Evolutionary conservation across 305 asterid species (phyloP).

Genomic region (Fraxinus sp.): DNA sequence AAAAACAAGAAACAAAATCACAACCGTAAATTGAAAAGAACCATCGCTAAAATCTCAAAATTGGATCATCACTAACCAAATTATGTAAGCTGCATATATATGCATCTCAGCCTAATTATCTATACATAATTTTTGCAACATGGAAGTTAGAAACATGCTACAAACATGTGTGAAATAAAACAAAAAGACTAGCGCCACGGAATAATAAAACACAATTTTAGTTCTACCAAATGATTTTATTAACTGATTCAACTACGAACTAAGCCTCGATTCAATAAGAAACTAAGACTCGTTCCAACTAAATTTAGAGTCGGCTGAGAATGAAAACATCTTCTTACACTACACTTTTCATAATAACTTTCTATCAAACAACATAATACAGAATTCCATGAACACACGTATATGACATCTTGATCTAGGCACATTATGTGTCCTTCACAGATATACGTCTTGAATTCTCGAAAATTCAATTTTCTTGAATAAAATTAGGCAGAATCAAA

Average conservation of each 20-base stretch:
- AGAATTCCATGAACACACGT: background rate
- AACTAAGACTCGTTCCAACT: background rate
- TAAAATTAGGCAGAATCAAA: background rate
- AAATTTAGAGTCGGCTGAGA: background rate
- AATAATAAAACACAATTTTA: background rate
- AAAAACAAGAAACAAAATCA: background rate
- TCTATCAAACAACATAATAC: background rate
- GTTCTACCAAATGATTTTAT: background rate
- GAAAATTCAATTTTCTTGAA: background rate
- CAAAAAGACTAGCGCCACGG: background rate
- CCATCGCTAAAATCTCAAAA: background rate
- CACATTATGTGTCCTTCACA: background rate
- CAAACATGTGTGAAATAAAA: background rate
- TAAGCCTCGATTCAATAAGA: background rate
- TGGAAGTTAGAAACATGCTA: background rate
- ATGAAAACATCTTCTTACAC: background rate
- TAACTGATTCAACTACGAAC: background rate
- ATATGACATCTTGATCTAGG: background rate
- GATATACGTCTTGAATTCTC: background rate
- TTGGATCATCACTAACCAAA: background rate
- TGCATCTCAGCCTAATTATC: background rate
- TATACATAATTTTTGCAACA: background rate
- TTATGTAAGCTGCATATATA: background rate
- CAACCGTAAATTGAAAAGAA: background rate
- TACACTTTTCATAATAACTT: background rate